Base-by-base conservation (phyloP, 176 grass and related monocot genomes). In the Musa schizocarpa region DNA sequence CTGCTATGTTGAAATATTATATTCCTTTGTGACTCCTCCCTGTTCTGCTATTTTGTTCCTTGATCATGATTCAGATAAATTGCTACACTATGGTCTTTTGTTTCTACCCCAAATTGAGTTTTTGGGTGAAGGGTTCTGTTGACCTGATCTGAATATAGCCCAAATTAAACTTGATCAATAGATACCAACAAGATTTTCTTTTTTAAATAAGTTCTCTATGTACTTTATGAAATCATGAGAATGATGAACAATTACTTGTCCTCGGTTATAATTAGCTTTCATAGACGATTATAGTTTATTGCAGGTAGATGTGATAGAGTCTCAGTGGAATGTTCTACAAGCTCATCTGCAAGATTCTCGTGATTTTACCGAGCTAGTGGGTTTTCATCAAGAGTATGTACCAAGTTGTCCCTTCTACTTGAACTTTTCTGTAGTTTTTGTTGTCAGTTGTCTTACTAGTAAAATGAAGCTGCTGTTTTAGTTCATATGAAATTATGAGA, bases 301-400 rank as follows among this genome's bases (percentile, higher is more conserved):
- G 69, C 79, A 99, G 88, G 95, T 99, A 64, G 95, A 99, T 89
- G 95, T 99, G 76, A 99, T 99, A 4, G 95, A 99, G 83, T 94
- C 95, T 17, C 95, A 99, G 29, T 99, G 95, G 95, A 99, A 94
- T 82, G 88, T 94, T 69, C 76, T 99, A 79, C 95, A 99, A 91
- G 72, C 82, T 82, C 90, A 91, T n/a, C 82, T 94, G 19, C 95
- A 99, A 86, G 86, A 99, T 85, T 94, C 90, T 74, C 95, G 94
- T 81, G 95, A 94, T 94, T 99, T 94, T 81, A 99, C 90, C 54
- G 90, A 99, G 80, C 81, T 99, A 84, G 95, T 99, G 81, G 88
- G 78, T 70, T 99, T 87, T 87, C 95, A 94, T 87, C 95, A 94
- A 84, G 90, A 94, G 95, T 94, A 98, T 82, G 95, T 55, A 83